Conservation (phyloP, 768 basidiomycete genomes). For the Lactarius akahatsu region DNA sequence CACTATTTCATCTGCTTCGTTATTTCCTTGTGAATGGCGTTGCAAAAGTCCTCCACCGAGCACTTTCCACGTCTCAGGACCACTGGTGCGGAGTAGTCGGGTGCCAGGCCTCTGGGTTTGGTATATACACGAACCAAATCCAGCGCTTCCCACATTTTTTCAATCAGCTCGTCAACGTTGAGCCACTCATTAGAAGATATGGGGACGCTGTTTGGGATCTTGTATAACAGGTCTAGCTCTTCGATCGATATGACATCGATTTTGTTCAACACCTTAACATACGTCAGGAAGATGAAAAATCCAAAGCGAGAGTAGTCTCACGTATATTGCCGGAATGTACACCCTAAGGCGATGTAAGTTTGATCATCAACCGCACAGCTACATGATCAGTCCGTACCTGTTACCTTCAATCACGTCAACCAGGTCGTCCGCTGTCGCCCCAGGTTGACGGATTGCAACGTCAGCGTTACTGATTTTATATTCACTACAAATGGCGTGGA, state of each 20-base stretch:
- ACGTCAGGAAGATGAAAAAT: constrained; percentile 19
- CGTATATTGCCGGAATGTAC: constrained; percentile 91
- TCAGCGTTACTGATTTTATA: constrained; percentile 89
- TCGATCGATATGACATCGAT: constrained; percentile 99
- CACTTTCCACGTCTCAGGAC: constrained; percentile 67
- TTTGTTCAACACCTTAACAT: constrained; percentile 75
- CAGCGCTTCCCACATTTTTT: constrained; percentile 91
- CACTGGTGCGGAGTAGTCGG: constrained; percentile 90
- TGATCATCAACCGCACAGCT: background rate
- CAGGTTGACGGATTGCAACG: constrained; percentile 88
- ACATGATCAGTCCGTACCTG: constrained; percentile 47
- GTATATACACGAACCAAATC: constrained; percentile 96
- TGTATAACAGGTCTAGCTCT: constrained; percentile 92
- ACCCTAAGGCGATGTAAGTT: constrained; percentile 50
- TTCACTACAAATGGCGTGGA: constrained; percentile 92
- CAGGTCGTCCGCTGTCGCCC: constrained; percentile 91
- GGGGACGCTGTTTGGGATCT: constrained; percentile 94
- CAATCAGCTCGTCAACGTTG: constrained; percentile 92
- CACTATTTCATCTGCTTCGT: constrained; percentile 97
- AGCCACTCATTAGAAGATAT: constrained; percentile 94
- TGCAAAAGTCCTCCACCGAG: constrained; percentile 88
- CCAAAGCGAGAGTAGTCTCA: constrained; percentile 38
- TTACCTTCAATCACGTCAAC: constrained; percentile 98
- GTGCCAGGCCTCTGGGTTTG: constrained; percentile 86
- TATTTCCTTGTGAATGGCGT: constrained; percentile 94